Evolutionary conservation across 441 rosid species (phyloP).

Genomic region (Pelargonium cotyledonis): DNA sequence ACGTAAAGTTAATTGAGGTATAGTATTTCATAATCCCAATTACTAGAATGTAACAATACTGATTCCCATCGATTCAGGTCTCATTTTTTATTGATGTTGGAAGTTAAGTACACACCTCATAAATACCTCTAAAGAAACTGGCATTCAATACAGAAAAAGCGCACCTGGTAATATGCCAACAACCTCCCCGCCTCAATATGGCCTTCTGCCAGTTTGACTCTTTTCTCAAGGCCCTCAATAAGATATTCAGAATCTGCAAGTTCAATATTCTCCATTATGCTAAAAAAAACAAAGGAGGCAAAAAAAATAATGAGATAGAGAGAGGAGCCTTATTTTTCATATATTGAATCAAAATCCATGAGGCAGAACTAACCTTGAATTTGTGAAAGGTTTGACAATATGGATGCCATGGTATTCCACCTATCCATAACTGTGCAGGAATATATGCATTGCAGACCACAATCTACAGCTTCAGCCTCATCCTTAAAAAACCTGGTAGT

Average conservation of each 20-base stretch:
- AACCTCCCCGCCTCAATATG: conserved; percentile 94
- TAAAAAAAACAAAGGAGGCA: conserved; percentile 1
- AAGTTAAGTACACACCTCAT: not conserved
- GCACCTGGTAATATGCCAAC: conserved; percentile 82
- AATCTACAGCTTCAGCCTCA: conserved; percentile 68
- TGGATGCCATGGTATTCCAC: conserved; percentile 79
- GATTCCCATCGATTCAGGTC: not conserved
- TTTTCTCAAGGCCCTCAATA: conserved; percentile 48
- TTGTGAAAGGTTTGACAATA: conserved; percentile 78
- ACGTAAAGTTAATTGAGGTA: not conserved
- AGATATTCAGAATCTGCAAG: conserved; percentile 40
- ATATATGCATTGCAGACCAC: conserved; percentile 82
- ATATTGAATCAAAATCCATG: conserved; percentile 5
- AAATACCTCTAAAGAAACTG: not conserved
- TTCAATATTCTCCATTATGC: conserved; percentile 19
- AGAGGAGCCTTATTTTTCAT: not conserved
- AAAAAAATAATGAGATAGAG: not conserved
- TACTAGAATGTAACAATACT: not conserved
- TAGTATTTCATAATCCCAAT: not conserved
- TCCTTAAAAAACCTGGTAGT: conserved; percentile 55
- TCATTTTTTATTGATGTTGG: not conserved
- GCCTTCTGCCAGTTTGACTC: conserved; percentile 66
- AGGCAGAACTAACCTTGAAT: conserved; percentile 50
- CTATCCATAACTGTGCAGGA: conserved; percentile 63
- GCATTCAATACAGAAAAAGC: conserved; percentile 14